Evolutionary conservation across 208 protist species (phyloP).

Genomic region (Trypanosoma boissoni): DNA sequence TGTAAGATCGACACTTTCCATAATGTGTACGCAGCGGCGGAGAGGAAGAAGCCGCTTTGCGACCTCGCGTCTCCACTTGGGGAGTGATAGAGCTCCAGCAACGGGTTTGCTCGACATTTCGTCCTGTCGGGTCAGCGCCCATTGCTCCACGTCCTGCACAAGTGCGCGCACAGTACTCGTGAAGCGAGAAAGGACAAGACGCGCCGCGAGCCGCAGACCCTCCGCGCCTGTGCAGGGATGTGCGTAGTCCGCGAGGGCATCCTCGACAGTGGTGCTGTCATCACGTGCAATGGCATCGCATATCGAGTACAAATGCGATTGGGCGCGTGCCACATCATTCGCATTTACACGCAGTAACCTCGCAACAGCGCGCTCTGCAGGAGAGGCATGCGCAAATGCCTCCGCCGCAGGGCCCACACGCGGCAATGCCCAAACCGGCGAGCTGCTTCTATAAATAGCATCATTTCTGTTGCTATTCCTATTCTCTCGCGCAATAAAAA

Average conservation of each 20-base stretch:
- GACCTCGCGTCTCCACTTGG: background rate
- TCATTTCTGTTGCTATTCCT: no score
- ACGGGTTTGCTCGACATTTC: background rate
- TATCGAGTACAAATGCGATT: background rate
- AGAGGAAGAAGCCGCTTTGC: conserved; percentile 18
- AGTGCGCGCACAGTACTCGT: conserved; percentile 28
- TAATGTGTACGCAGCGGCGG: conserved; percentile 18
- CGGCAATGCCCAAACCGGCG: no score
- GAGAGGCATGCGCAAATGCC: no score
- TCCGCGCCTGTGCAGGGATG: conserved; percentile 18
- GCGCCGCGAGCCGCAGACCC: conserved; percentile 34
- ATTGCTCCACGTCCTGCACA: conserved; percentile 33
- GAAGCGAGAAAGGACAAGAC: conserved; percentile 36
- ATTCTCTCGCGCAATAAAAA: no score
- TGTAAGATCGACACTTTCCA: background rate
- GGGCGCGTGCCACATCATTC: no score
- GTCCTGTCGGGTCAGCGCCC: conserved; percentile 36
- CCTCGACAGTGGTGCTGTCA: conserved; percentile 1
- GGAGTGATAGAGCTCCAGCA: background rate
- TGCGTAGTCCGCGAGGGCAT: conserved; percentile 21
- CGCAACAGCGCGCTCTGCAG: no score
- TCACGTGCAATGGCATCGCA: background rate
- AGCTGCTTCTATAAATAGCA: no score
- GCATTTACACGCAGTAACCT: no score
- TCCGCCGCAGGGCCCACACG: no score